A percentile compares a stretch with the other conserved stretches of the same genome.
These are phyloP conservation scores for Catunica adiposa DNA, from an alignment of 2,329 filamentous ascomycete species.

Conservation along the genomic window DNA sequence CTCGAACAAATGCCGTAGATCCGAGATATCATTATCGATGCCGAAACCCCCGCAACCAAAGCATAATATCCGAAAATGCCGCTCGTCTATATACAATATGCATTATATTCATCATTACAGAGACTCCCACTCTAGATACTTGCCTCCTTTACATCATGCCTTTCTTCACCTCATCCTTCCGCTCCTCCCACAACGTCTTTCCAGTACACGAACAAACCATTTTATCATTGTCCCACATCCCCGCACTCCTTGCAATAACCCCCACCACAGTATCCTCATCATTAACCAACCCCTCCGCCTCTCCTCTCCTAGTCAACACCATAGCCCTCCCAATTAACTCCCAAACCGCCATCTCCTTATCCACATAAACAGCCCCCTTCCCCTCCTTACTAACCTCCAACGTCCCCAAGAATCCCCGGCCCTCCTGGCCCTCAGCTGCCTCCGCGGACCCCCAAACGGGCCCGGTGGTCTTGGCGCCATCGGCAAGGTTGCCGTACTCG, in stretches of 20 bases:
- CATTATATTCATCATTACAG: neutral
- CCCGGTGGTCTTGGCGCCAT: slow-evolving; percentile 68
- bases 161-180: slow-evolving; percentile 71
- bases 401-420: slow-evolving; percentile 45
- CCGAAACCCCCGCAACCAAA: too few relatives aligned
- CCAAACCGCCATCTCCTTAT: slow-evolving; percentile 76
- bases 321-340: slow-evolving; percentile 90
- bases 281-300: slow-evolving; percentile 42
- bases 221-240: slow-evolving; percentile 99
- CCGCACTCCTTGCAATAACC: slow-evolving; percentile 85
- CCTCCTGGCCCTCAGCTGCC: slow-evolving; percentile 16
- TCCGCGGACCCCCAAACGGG: slow-evolving; percentile 49
- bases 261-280: slow-evolving; percentile 77
- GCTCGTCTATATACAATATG: neutral
- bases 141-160: slow-evolving; percentile 63
- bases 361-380: slow-evolving; percentile 62
- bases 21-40: too few relatives aligned
- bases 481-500: slow-evolving; percentile 70
- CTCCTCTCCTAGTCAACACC: slow-evolving; percentile 54
- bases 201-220: slow-evolving; percentile 95
- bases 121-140: neutral
- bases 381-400: slow-evolving; percentile 62
- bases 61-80: neutral
- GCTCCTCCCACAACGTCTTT: slow-evolving; percentile 96
- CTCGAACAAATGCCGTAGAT: too few relatives aligned